These are phyloP conservation scores for Haematococcus lacustris DNA, from an alignment of 139 green algal species.

Conservation along the genomic window DNA sequence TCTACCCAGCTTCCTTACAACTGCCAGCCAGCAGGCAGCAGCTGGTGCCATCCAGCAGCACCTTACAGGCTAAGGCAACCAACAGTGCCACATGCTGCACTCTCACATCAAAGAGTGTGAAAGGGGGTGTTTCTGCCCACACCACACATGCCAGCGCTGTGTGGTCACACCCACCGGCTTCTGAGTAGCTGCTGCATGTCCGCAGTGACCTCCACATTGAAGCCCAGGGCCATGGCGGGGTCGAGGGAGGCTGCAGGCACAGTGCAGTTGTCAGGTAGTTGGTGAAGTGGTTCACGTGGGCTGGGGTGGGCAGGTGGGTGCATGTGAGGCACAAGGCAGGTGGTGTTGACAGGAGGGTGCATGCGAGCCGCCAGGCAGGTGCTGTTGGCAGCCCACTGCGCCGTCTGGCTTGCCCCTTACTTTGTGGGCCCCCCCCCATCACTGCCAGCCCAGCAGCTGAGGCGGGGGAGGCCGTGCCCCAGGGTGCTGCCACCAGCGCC, in stretches of 20 bases:
- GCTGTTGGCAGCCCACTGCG: not conserved
- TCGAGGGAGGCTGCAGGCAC: not conserved
- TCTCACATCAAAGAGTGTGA: not conserved
- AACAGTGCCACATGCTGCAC: not conserved
- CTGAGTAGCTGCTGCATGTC: constrained; percentile 6
- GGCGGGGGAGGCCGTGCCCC: not conserved
- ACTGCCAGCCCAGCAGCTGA: not conserved
- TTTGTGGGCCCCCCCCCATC: not conserved
- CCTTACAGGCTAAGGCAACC: not conserved
- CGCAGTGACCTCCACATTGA: constrained; percentile 13
- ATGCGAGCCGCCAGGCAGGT: not conserved
- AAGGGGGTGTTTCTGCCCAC: not conserved
- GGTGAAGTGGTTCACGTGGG: not conserved
- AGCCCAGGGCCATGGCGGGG: constrained; percentile 2
- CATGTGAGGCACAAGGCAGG: not conserved
- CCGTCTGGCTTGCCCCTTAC: not conserved
- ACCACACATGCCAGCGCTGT: not conserved
- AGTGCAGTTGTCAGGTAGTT: not conserved
- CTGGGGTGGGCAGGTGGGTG: not conserved
- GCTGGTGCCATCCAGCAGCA: not conserved
- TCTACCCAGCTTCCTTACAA: not conserved
- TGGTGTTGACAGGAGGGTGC: not conserved
- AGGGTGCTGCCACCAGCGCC: not conserved
- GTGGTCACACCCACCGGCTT: constrained; percentile 6
- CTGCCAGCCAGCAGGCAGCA: not conserved